Base-by-base conservation (phyloP, 2,329 filamentous ascomycete genomes). In the Dryadomyces quercivorus region DNA sequence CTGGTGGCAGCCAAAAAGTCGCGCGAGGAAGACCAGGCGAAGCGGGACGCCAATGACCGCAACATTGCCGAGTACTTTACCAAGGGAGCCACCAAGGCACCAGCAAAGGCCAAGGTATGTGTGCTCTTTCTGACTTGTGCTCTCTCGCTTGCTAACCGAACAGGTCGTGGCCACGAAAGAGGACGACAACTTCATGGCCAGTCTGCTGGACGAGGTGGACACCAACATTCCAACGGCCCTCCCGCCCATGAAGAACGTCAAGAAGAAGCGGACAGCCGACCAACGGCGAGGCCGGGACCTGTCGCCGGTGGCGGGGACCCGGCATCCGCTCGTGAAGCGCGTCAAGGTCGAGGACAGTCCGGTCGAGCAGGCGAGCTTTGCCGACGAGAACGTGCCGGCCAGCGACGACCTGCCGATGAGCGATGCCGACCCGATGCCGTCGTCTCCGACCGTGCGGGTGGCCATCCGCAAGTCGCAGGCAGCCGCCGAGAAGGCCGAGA, bases 21-120 rank as follows among this genome's bases (percentile, higher is more conserved):
- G 67, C 85, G 86, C 16, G 88, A 95, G 63, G 88, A 95, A 61
- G 90, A 95, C 56, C 83, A 87, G 59, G 84, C 89, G 56, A 86
- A 88, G 66, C 82, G 86, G 63, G 88, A 95, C 62, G 90, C 88
- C 67, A 88, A 90, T 61, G 90, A 94, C 68, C 86, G 87, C 64
- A 86, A 90, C 62, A 97, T 98, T 66, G 90, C 85, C 69, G 92
- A 94, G 63, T 98, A 94, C 70, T 97, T 98, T 67, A 92, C 80
- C 61, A 87, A 86, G 62, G 89, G 88, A 54, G 78, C 81, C 38
- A 74, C 75, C 57, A 77, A 78, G 60, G 69, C 77, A 51, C 84
- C 83, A 55, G 75, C 84, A 15, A 97, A 96, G 66, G 77, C 86
- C 18, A 97, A 95, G 78, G 89, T 91, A n/a, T 5, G 49, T 38